Base-by-base conservation (phyloP, 2,329 filamentous ascomycete genomes). In the Metarhizium rileyi region DNA sequence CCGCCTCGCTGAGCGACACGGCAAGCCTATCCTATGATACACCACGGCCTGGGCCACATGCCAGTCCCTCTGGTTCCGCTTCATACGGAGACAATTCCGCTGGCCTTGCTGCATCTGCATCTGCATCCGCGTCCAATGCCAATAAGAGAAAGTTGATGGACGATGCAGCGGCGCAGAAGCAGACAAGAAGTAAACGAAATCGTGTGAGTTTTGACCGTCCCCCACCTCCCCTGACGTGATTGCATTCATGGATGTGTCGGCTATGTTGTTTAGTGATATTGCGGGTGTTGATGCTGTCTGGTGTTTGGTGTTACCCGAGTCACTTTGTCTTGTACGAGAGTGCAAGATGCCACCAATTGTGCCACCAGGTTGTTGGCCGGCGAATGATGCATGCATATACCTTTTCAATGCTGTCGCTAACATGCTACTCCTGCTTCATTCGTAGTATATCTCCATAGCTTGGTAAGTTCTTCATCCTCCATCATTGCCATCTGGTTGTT, bases 151-250 rank as follows among this genome's bases (percentile, higher is more conserved):
- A 69, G 62, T 66, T 65, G 16, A 61, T 69, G 9, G 70, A 72
- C 35, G 73, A 74, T 36, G 70, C 66, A 14, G 56, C 54, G 14
- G 57, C 63, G 18, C 76, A 75, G 62, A 77, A 74, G 62, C 74
- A 77, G 65, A 77, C 78, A 63, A 67, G 78, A 56, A 80, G 76
- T 62, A 82, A 81, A 61, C 73, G 78, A 52, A 82, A 81, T 55
- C 66, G 78, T 61, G 75, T 78, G 57, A 66, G 73, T 73, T 43
- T 44, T 27, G 27, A 26, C 16, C n/a, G 8, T 16, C 33, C 27
- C 18, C 23, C 42, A 8, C 5, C 38, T 22, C 10, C 20, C 22
- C 22, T 18, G 36, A 7, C 5, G 9, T 4, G 5, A 25, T 16
- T 14, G 38, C 20, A 18, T 22, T 22, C 38, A 22, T 36, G 20